Evolutionary conservation across 768 basidiomycete genomes (phyloP).

Genomic region (Leccinum disarticulatum): DNA sequence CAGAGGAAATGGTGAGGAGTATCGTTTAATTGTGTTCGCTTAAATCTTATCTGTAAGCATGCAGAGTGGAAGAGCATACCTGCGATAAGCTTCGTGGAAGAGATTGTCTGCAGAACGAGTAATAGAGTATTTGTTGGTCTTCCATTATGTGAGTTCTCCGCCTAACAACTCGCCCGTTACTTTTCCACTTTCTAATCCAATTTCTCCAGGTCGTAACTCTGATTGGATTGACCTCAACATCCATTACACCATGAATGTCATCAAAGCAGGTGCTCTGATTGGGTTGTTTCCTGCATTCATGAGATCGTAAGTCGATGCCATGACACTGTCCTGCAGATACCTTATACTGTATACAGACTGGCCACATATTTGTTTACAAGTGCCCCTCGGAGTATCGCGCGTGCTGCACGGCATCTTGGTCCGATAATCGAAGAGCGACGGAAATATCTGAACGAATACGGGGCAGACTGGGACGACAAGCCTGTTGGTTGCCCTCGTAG

Average conservation of each 20-base stretch:
- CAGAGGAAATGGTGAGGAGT: not conserved
- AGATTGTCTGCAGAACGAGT: conserved; percentile 41
- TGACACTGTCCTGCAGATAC: not conserved
- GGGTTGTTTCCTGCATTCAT: conserved; percentile 31
- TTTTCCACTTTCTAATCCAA: not conserved
- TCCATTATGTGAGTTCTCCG: conserved; percentile 37
- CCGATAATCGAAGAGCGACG: conserved; percentile 33
- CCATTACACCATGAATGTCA: conserved; percentile 31
- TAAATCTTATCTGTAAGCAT: not conserved
- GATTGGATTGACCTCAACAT: conserved; percentile 27
- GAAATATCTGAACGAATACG: conserved; percentile 20
- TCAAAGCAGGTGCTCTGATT: conserved; percentile 7
- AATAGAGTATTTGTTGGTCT: conserved; percentile 50
- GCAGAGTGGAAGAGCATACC: not conserved
- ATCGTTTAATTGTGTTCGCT: not conserved
- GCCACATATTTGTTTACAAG: not conserved
- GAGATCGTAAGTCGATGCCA: conserved; percentile 27
- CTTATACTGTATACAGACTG: not conserved
- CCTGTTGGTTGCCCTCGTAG: conserved; percentile 26
- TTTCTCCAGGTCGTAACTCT: not conserved
- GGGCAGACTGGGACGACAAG: conserved; percentile 28
- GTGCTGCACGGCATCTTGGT: conserved; percentile 14
- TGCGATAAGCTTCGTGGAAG: conserved; percentile 13
- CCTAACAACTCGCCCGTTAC: not conserved
- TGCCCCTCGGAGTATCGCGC: not conserved